Base-by-base conservation (phyloP, 2,329 filamentous ascomycete species). In the Fusarium odoratissimum region DNA sequence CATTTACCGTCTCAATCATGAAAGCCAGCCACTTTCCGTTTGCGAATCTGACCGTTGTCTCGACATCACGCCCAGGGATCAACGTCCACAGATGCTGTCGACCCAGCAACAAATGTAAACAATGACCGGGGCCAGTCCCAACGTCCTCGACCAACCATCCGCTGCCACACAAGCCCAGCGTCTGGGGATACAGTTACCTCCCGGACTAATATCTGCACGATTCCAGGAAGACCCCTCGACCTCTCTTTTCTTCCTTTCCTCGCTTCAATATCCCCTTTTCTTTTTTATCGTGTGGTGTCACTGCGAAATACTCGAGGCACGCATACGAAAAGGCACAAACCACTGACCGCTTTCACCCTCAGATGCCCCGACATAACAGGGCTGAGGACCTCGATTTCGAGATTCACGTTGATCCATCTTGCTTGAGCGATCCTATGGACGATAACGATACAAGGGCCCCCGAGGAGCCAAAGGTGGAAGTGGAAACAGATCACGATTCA, bases 321-420 rank as follows among this genome's bases (percentile, higher is more conserved):
- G 62, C 67, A 69, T 66, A 73, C 60, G 51, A 44, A 63, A 58
- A 61, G 49, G n/a, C n/a, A 54, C 14, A 45, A 40, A 8, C 12
- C 45, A 64, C 55, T 56, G 68, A 60, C 57, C 54, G 59, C 37
- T 60, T 57, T 46, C 62, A 28, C 49, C 63, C 56, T 72, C 72
- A 70, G 61, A 79, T 80, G 76, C 73, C 78, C 76, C 77, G 79
- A 70, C 76, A 76, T 44, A 76, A 74, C 23, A 77, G 72, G 68
- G 74, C 68, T 54, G 73, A 77, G 61, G 82, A 85, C 67, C 73
- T 81, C 72, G 82, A 87, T 71, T 86, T 88, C 68, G 78, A 85
- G 13, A 87, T 85, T 72, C 84, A 85, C 80, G 80, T 86, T 75
- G 86, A 88, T 75, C 77, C 78, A 46, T 86, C 83, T 60, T 86